Percentiles rank a stretch among this genome's conserved stretches.
phyloP scores from a whole-genome alignment of 306 rosid genomes.

The Trifolium fragiferum region DNA sequence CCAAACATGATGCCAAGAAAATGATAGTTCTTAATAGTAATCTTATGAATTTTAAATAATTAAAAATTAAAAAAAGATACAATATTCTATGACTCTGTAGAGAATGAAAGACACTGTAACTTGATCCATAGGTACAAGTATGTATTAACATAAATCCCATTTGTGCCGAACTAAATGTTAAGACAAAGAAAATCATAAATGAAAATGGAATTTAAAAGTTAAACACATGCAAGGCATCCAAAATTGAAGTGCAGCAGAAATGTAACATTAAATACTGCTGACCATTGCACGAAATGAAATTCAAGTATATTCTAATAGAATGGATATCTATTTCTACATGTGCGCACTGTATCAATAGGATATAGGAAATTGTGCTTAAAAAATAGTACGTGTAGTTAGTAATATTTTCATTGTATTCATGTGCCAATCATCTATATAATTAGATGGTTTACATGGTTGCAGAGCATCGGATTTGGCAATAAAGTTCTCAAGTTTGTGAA shows the following conservation, averaged over 20 bases:
- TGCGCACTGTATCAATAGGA: background rate
- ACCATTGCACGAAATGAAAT: background rate
- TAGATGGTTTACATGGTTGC: slow-evolving; percentile 8
- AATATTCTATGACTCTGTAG: too few species aligned
- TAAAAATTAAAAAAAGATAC: too few species aligned
- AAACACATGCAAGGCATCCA: too few species aligned
- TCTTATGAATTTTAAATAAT: too few species aligned
- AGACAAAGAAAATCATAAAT: too few species aligned
- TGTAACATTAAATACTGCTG: background rate
- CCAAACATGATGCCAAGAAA: background rate
- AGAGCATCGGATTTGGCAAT: background rate
- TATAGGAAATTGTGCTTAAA: background rate
- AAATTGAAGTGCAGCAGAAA: too few species aligned
- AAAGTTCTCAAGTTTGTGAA: background rate
- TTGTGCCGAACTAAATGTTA: too few species aligned
- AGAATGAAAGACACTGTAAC: too few species aligned
- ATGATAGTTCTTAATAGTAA: background rate
- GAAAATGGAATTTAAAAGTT: too few species aligned
- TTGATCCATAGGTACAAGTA: too few species aligned
- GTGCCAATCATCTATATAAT: background rate
- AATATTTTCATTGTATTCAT: background rate
- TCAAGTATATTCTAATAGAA: slow-evolving; percentile 7
- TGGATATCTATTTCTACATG: background rate
- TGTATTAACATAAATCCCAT: too few species aligned
- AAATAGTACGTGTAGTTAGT: background rate